phyloP scores from a whole-genome alignment of 805 yeast species.

The Starmerella geochares region DNA sequence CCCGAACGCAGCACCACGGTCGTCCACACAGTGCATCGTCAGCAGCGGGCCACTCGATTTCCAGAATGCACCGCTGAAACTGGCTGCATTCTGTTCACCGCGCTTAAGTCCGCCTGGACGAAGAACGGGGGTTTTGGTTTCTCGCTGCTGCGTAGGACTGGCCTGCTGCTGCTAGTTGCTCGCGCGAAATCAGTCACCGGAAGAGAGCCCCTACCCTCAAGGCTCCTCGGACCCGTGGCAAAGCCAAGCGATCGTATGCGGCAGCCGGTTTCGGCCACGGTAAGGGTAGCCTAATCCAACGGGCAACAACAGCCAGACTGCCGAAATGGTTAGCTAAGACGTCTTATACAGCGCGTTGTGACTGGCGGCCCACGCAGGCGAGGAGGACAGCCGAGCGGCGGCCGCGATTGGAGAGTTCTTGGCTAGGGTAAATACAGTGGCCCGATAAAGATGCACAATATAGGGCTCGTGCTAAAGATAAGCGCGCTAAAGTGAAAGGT shows the following conservation, averaged over 20 bases:
- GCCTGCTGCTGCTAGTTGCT: too few species aligned
- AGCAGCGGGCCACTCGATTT: too few species aligned
- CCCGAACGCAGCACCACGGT: too few species aligned
- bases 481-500: neutral
- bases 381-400: too few species aligned
- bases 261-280: neutral
- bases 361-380: too few species aligned
- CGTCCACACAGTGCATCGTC: too few species aligned
- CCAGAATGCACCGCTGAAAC: too few species aligned
- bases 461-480: neutral
- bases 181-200: too few species aligned
- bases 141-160: too few species aligned
- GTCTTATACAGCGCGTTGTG: neutral
- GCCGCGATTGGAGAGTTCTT: neutral
- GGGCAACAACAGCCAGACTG: neutral
- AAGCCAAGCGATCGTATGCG: neutral
- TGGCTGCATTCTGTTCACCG: too few species aligned
- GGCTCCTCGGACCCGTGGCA: constrained; percentile 1
- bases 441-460: neutral
- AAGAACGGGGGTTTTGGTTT: too few species aligned
- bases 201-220: neutral
- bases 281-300: neutral
- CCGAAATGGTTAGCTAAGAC: neutral
- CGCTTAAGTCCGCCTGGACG: too few species aligned
- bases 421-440: neutral